Percentiles rank a stretch among this genome's conserved stretches.
These are phyloP conservation scores for Simplicillium aogashimaense DNA, from an alignment of 2,329 filamentous ascomycete genomes.

Conservation along the genomic window DNA sequence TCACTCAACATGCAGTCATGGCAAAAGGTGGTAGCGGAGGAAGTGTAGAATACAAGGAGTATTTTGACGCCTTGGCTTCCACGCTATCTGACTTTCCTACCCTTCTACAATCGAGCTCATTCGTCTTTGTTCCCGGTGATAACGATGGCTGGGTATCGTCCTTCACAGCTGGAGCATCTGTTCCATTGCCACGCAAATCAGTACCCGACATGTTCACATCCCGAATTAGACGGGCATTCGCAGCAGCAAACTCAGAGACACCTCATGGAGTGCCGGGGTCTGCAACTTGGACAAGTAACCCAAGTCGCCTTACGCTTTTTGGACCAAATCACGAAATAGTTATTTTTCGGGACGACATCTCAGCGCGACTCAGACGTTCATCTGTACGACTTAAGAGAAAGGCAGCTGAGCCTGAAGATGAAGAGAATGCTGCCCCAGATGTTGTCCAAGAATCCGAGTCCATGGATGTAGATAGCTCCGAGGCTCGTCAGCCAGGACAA, in stretches of 20 bases:
- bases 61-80: conserved; percentile 79
- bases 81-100: conserved; percentile 74
- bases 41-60: conserved; percentile 94
- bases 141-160: conserved; percentile 95
- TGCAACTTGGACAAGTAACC: conserved; percentile 84
- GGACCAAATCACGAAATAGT: conserved; percentile 82
- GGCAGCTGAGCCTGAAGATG: conserved; percentile 21
- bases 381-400: conserved; percentile 58
- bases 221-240: conserved; percentile 71
- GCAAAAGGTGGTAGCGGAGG: conserved; percentile 61
- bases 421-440: conserved; percentile 13
- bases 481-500: conserved; percentile 3
- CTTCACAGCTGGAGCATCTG: conserved; percentile 66
- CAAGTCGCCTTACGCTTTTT: conserved; percentile 72
- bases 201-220: conserved; percentile 89
- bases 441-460: conserved; percentile 14
- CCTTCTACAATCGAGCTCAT: conserved; percentile 69
- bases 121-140: conserved; percentile 90
- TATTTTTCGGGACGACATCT: conserved; percentile 79
- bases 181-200: conserved; percentile 56
- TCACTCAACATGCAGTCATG: conserved; percentile 57
- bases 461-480: conserved; percentile 28
- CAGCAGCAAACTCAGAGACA: conserved; percentile 63
- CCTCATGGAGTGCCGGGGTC: conserved; percentile 38
- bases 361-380: conserved; percentile 65